These are phyloP conservation scores for Cardiospermum halicacabum DNA, from an alignment of 345 rosid genomes.

Conservation along the genomic window DNA sequence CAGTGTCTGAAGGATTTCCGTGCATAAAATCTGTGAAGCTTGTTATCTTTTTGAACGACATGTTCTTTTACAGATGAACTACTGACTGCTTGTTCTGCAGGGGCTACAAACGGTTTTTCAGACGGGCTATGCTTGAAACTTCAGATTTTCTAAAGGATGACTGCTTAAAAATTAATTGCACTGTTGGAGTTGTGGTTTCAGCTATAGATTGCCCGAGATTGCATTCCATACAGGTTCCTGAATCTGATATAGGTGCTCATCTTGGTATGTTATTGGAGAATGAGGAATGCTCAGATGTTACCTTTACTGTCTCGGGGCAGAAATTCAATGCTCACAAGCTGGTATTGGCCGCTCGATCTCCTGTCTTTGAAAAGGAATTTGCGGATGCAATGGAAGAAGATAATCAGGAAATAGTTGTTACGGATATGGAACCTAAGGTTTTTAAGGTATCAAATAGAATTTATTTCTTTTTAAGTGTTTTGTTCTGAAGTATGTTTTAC, in stretches of 20 bases:
- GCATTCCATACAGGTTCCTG: conserved; percentile 81
- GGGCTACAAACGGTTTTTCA: conserved; percentile 93
- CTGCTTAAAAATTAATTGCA: conserved; percentile 82
- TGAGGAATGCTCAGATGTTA: conserved; percentile 74
- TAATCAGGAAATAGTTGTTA: conserved; percentile 41
- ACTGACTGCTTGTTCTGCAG: conserved; percentile 29
- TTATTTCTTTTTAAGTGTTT: neutral
- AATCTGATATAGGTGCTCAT: conserved; percentile 78
- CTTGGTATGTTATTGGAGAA: conserved; percentile 78
- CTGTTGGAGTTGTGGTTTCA: conserved; percentile 92
- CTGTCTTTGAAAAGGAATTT: conserved; percentile 70
- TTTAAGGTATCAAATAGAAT: conserved; percentile 51
- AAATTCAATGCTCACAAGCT: conserved; percentile 79
- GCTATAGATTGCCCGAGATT: conserved; percentile 73
- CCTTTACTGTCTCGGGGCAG: conserved; percentile 68
- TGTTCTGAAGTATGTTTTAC: conserved; percentile 2
- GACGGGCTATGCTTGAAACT: conserved; percentile 68
- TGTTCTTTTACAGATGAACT: conserved; percentile 2
- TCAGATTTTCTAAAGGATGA: conserved; percentile 89
- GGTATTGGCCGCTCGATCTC: conserved; percentile 81
- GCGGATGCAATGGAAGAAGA: conserved; percentile 57
- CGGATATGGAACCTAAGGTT: conserved; percentile 80
- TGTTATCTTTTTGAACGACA: neutral
- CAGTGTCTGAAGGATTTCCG: neutral
- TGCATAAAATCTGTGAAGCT: neutral